Evolutionary conservation across 2,329 filamentous ascomycete genomes (phyloP).

Genomic region (Colletotrichum nymphaeae): DNA sequence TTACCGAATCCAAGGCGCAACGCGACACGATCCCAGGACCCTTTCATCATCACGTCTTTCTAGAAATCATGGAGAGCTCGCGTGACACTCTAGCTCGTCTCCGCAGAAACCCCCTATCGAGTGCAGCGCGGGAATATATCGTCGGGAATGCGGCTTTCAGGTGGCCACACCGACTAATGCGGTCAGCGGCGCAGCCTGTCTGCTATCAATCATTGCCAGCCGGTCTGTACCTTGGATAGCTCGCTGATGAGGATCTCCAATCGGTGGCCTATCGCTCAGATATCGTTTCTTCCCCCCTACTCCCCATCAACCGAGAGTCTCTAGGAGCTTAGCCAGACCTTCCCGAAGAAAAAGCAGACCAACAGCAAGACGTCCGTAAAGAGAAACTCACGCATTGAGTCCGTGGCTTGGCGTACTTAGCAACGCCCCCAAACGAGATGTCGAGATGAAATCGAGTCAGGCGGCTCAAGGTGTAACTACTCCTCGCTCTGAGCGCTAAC

Average conservation of each 20-base stretch:
- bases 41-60: not conserved
- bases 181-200: constrained; percentile 26
- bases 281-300: not conserved
- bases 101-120: constrained; percentile 20
- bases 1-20: constrained; percentile 3
- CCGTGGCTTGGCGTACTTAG: constrained; percentile 17
- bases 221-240: constrained; percentile 3
- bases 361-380: not conserved
- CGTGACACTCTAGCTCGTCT: constrained; percentile 18
- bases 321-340: not conserved
- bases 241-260: constrained; percentile 26
- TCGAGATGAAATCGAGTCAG: constrained; percentile 24
- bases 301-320: not conserved
- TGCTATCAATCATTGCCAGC: constrained; percentile 7
- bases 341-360: not conserved
- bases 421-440: constrained; percentile 3
- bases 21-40: constrained; percentile 8
- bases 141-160: constrained; percentile 16
- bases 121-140: constrained; percentile 20
- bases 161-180: constrained; percentile 9
- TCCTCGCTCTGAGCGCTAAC: not conserved
- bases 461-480: not conserved
- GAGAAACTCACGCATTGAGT: constrained; percentile 22
- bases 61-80: constrained; percentile 1
- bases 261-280: constrained; percentile 15